phyloP scores from a whole-genome alignment of 1,284 basidiomycete species.

The Fomitopsis schrenkii region DNA sequence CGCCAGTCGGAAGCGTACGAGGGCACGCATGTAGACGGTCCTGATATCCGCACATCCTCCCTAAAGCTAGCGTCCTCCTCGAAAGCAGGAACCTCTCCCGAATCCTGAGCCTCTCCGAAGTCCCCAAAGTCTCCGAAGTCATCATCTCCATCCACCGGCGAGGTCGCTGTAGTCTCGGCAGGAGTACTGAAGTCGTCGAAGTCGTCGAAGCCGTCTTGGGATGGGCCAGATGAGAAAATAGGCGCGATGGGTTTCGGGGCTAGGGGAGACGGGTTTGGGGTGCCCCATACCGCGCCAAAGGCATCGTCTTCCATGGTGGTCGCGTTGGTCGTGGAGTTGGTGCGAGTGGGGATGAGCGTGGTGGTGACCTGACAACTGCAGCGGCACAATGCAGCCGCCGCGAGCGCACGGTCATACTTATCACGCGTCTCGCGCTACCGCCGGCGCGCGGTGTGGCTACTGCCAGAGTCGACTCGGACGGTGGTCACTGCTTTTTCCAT shows the following conservation, averaged over 20 bases:
- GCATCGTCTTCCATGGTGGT: slow-evolving; percentile 62
- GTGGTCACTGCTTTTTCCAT: not conserved
- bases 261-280: slow-evolving; percentile 34
- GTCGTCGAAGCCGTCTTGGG: slow-evolving; percentile 54
- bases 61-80: slow-evolving; percentile 40
- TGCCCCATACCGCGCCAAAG: slow-evolving; percentile 70
- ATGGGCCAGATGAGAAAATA: slow-evolving; percentile 23
- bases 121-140: slow-evolving; percentile 87
- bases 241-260: slow-evolving; percentile 22
- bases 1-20: slow-evolving; percentile 40
- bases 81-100: slow-evolving; percentile 28
- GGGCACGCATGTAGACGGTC: slow-evolving; percentile 31
- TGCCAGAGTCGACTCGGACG: not conserved
- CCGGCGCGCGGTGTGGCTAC: not conserved
- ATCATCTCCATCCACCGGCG: slow-evolving; percentile 48
- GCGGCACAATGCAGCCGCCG: not conserved
- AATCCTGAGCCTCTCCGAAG: slow-evolving; percentile 65
- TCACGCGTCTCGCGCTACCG: not conserved
- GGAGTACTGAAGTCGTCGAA: slow-evolving; percentile 69
- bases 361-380: not conserved
- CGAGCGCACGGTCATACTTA: not conserved
- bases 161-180: slow-evolving; percentile 33
- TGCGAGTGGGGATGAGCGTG: not conserved
- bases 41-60: slow-evolving; percentile 36
- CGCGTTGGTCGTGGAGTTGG: not conserved